phyloP scores from a whole-genome alignment of 1,139 yeast genomes.

The Meyerozyma elateridarum region DNA sequence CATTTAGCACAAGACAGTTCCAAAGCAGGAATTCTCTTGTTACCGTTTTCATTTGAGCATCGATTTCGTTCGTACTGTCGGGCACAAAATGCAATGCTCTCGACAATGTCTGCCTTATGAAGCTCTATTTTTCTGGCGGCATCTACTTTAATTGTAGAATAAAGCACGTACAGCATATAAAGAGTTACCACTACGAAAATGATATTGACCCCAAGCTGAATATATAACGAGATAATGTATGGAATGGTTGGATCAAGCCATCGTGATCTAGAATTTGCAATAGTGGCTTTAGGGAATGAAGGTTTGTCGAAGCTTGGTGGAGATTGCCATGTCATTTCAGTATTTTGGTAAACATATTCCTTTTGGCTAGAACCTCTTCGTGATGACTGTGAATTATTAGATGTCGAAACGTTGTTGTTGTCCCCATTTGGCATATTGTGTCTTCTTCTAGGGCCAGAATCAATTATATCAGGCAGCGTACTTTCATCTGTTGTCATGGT shows the following conservation, averaged over 20 bases:
- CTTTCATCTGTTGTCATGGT: no score
- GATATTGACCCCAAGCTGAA: conserved; percentile 66
- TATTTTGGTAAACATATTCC: no score
- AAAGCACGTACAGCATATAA: conserved; percentile 50
- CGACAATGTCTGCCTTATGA: conserved; percentile 53
- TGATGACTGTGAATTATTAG: no score
- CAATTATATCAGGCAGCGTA: no score
- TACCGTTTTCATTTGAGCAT: conserved; percentile 39
- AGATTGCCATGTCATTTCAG: no score
- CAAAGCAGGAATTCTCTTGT: conserved; percentile 61
- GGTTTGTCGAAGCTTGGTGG: no score
- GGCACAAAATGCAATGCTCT: conserved; percentile 68
- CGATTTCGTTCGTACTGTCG: conserved; percentile 67
- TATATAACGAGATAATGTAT: conserved; percentile 61
- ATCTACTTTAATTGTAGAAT: conserved; percentile 63
- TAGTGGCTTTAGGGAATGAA: no score
- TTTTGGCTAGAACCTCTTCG: no score
- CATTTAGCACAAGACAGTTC: conserved; percentile 69
- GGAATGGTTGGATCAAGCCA: conserved; percentile 52
- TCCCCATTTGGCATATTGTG: no score
- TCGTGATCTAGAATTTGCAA: no score
- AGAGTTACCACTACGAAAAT: conserved; percentile 52
- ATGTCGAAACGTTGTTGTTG: no score
- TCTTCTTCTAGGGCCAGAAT: no score
- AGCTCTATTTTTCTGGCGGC: conserved; percentile 64